Base-by-base conservation (phyloP, 805 yeast species). In the Kockiozyma suomiensis region DNA sequence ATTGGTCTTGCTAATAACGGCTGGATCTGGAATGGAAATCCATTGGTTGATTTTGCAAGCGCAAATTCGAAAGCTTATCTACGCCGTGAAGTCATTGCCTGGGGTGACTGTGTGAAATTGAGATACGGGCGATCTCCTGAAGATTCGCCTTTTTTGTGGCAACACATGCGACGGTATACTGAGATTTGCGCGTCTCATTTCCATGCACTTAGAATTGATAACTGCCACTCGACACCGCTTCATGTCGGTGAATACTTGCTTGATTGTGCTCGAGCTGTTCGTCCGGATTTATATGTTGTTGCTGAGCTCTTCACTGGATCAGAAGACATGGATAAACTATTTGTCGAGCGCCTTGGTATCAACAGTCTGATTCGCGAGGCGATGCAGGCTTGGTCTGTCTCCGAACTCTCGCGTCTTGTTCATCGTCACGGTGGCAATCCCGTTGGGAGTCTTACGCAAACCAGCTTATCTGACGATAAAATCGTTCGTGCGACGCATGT, bases 1-100 rank as follows among this genome's bases (percentile, higher is more conserved):
- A 66, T 70, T 6, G 76, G 74, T 2, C 76, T 93, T 60, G 98
- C 97, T 2, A 94, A 94, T 71, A 93, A 94, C 70, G 99, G 99
- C 49, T 93, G 98, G 97, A 90, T 94, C 58, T 93, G 99, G 99
- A 92, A 90, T 54, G 97, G 97, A 10, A 86, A 93, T 67, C 97
- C 98, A 1, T 75, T 92, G 58, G 87, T 90, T 2, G 98, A 93
- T 75, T 93, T 93, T 80, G 99, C 98, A 0, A 87, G 96, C 0
- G 73, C 80, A 30, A 68, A 85, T 56, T 84, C 96, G 4, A 87
- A 83, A 70, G 92, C 96, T 3, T 93, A 94, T 70, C 75, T 93
- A 51, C 80, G 96, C 54, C 82, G 99, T 71, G 97, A 93, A 73
- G 96, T 93, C 12, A 91, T 93, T 66, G 89, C 93, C 26, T 93